Evolutionary conservation across 208 protist species (phyloP).

Genomic region (Kentomonas sorsogonicus): DNA sequence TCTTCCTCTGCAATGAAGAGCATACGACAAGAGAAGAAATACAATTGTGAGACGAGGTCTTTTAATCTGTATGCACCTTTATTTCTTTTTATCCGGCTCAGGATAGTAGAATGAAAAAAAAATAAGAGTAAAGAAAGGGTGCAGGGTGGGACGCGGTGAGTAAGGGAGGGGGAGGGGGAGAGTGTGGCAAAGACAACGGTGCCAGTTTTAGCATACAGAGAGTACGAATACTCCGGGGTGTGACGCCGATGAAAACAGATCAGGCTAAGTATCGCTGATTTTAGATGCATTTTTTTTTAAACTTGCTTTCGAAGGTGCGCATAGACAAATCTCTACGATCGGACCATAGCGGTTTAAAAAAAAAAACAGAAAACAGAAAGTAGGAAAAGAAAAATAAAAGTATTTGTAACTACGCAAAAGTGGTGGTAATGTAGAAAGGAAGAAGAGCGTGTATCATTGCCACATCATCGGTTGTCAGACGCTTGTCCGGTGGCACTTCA

Average conservation of each 20-base stretch:
- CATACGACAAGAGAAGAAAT: constrained; percentile 22
- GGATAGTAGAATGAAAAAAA: constrained; percentile 7
- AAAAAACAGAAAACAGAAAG: neutral
- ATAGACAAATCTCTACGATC: no score
- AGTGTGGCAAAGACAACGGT: neutral
- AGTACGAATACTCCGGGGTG: no score
- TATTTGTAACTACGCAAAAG: neutral
- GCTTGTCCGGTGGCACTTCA: no score
- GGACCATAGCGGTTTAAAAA: neutral
- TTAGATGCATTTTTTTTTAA: no score
- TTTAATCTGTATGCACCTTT: neutral
- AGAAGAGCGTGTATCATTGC: neutral
- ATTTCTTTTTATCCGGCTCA: no score
- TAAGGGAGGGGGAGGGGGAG: neutral
- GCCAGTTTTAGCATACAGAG: no score
- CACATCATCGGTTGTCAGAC: neutral
- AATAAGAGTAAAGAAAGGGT: neutral
- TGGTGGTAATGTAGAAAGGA: neutral
- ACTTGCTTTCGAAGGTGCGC: no score
- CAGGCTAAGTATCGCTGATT: no score
- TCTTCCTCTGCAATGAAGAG: constrained; percentile 58
- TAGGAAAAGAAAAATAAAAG: constrained; percentile 3
- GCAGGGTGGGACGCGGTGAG: neutral
- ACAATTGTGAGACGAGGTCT: constrained; percentile 3
- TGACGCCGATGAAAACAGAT: no score